These are phyloP conservation scores for Phalaenopsis aphrodite DNA, from an alignment of 106 monocot species.

Conservation along the genomic window DNA sequence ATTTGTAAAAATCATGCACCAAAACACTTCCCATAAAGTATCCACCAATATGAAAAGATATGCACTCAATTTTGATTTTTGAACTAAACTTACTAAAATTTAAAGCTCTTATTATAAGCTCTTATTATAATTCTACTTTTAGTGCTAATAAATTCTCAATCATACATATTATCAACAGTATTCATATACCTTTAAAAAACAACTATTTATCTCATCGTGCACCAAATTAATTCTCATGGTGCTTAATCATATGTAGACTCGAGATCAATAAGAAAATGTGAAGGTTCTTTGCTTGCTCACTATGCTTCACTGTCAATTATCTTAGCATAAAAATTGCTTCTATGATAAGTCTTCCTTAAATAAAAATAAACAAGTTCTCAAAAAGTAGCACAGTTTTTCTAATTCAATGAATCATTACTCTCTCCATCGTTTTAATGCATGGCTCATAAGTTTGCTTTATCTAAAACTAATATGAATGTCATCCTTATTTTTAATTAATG, in stretches of 20 bases:
- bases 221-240: not conserved
- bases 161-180: not conserved
- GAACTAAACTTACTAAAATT: not conserved
- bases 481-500: not conserved
- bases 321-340: too few relatives aligned
- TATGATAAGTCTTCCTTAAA: not conserved
- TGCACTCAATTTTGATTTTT: not conserved
- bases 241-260: too few relatives aligned
- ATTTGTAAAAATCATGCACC: not conserved
- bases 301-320: too few relatives aligned
- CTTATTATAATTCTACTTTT: not conserved
- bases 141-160: not conserved
- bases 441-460: not conserved
- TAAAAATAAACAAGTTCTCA: not conserved
- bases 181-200: not conserved
- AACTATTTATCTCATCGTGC: not conserved
- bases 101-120: not conserved
- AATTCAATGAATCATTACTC: not conserved
- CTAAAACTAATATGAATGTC: not conserved
- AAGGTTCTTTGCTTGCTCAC: too few relatives aligned
- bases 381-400: not conserved
- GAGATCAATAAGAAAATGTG: not conserved
- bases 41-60: not conserved
- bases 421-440: not conserved
- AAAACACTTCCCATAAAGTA: not conserved